Percentiles rank a stretch among this genome's conserved stretches.
phyloP scores from a whole-genome alignment of 179 eudicot genomes.

The Spergularia azorica region DNA sequence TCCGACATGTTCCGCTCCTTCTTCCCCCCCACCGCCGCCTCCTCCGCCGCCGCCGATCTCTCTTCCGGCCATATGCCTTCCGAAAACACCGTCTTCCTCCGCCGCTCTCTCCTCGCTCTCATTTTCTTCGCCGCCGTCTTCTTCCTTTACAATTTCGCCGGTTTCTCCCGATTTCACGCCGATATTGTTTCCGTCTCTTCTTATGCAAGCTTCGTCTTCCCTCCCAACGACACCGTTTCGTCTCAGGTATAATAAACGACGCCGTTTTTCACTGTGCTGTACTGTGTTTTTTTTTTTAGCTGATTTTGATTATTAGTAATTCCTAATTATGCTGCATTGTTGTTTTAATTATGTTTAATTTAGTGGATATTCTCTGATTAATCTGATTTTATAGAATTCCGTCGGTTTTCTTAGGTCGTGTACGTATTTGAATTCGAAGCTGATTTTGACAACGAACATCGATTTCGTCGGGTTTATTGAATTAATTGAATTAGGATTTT shows the following conservation, averaged over 20 bases:
- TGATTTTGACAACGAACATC: background rate
- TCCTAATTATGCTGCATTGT: background rate
- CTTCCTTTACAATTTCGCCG: conserved; percentile 32
- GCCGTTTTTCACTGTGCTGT: background rate
- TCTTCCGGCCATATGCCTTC: conserved; percentile 17
- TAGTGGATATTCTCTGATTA: too few relatives aligned
- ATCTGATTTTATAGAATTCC: too few relatives aligned
- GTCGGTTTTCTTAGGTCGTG: too few relatives aligned
- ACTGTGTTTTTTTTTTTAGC: too few relatives aligned
- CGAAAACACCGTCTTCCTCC: conserved; percentile 25
- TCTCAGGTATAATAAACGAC: conserved; percentile 24
- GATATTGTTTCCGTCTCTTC: background rate
- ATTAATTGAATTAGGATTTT: too few relatives aligned
- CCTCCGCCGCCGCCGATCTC: background rate
- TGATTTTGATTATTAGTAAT: background rate
- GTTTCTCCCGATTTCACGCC: conserved; percentile 27
- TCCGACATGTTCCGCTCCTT: conserved; percentile 1
- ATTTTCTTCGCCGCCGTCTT: conserved; percentile 27
- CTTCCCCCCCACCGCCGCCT: background rate
- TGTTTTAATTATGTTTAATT: background rate
- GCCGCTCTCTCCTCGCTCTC: conserved; percentile 30
- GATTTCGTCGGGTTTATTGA: too few relatives aligned
- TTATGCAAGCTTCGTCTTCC: conserved; percentile 19
- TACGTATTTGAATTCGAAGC: background rate
- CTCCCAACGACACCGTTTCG: conserved; percentile 6